These are phyloP conservation scores for Pseudoturritis turrita DNA, from an alignment of 345 rosid species.

Conservation along the genomic window DNA sequence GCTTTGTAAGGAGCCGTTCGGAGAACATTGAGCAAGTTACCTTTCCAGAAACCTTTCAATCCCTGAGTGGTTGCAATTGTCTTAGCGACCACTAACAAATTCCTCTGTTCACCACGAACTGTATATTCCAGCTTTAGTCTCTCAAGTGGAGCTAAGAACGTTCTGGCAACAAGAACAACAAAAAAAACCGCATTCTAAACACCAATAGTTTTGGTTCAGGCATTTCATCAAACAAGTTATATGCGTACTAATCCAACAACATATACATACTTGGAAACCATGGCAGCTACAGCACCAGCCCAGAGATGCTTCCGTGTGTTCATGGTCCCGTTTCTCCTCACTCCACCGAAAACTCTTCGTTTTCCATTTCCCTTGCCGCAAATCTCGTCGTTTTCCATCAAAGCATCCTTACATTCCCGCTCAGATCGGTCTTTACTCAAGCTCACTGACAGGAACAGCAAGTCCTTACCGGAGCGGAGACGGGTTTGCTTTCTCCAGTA, in stretches of 20 bases:
- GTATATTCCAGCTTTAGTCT: constrained; percentile 86
- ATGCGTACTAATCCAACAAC: not conserved
- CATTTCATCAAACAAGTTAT: constrained; percentile 11
- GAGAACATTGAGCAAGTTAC: constrained; percentile 83
- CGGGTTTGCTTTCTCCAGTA: constrained; percentile 15
- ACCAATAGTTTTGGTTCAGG: constrained; percentile 1
- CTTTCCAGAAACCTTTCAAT: constrained; percentile 89
- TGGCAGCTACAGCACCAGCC: constrained; percentile 90
- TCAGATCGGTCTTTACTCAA: constrained; percentile 38
- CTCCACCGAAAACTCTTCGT: constrained; percentile 19
- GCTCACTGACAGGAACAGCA: constrained; percentile 45
- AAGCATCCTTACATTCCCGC: constrained; percentile 15
- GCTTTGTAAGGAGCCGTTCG: constrained; percentile 95
- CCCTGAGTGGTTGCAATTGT: constrained; percentile 63
- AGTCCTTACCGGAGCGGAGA: constrained; percentile 9
- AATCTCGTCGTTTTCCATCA: constrained; percentile 29
- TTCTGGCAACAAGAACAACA: constrained; percentile 43
- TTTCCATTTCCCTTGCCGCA: constrained; percentile 20
- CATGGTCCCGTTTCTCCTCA: constrained; percentile 43
- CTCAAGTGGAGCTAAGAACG: constrained; percentile 86
- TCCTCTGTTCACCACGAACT: constrained; percentile 71
- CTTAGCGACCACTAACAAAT: constrained; percentile 55
- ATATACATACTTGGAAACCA: constrained; percentile 77
- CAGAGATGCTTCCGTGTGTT: constrained; percentile 80
- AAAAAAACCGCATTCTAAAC: not conserved